Base-by-base conservation (phyloP, 2,329 filamentous ascomycete species). In the Cercospora sp. region DNA sequence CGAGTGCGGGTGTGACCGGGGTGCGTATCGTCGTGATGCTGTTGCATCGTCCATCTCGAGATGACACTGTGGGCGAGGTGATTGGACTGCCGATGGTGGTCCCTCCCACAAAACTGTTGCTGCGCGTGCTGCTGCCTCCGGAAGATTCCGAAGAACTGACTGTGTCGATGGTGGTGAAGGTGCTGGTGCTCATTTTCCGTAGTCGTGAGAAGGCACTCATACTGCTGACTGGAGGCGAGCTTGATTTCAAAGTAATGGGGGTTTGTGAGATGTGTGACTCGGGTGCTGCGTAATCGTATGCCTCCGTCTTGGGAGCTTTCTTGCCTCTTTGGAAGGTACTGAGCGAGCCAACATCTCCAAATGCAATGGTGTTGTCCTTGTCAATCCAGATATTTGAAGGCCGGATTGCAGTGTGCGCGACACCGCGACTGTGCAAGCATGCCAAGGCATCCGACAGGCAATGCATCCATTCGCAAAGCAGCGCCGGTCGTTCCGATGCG, bases 391-490 rank as follows among this genome's bases (percentile, higher is more conserved):
- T 84, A 9, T 89, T 90, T 0, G 89, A 90, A 1, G 90, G 91
- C 69, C 87, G 88, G 76, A 94, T 91, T 60, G 87, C 88, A 24
- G 86, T 86, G 73, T 93, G 90, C 2, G 86, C 85, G 26, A 87
- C 84, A 1, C 88, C 87, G 59, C 85, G 85, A 70, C 84, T 85
- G 75, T 93, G 91, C 2, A 93, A 80, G 70, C 86, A 90, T 63
- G 88, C 87, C 16, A 93, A 76, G 1, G 90, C 88, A 76, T 92
- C 89, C 49, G 86, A 84, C 3, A 93, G 83, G 76, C 91, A 93
- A 74, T 91, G 88, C 74, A 93, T 86, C 91, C 91, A 93, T 77
- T 91, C 89, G 76, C 92, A 82, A 5, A 92, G 77, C 16, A 90
- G 80, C 57, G 83, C 81, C 37, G 88, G 84, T 28, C 89, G 84